These are phyloP conservation scores for Talaromyces funiculosus DNA, from an alignment of 2,329 filamentous ascomycete species.

Conservation along the genomic window DNA sequence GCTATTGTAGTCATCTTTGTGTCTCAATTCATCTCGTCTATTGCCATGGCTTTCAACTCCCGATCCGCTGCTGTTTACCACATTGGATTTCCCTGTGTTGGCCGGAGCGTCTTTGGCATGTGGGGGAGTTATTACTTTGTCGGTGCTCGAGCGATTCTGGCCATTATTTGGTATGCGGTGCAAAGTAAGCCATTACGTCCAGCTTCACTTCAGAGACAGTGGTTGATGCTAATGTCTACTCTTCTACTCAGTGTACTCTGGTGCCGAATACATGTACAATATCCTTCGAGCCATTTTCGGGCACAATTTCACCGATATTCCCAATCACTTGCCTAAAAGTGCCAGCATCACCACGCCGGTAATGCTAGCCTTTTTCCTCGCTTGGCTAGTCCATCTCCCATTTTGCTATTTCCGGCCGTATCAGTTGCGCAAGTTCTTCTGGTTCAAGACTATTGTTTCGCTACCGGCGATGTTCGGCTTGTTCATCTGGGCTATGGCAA, in stretches of 20 bases:
- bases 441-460: constrained; percentile 39
- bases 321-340: constrained; percentile 27
- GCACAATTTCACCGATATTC: constrained; percentile 26
- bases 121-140: constrained; percentile 42
- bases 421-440: constrained; percentile 43
- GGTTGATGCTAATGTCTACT: neutral
- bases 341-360: constrained; percentile 31
- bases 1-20: constrained; percentile 42
- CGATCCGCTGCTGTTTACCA: constrained; percentile 40
- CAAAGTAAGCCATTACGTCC: constrained; percentile 19
- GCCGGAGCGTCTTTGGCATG: constrained; percentile 39
- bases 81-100: constrained; percentile 38
- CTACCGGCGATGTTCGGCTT: constrained; percentile 34
- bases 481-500: constrained; percentile 38
- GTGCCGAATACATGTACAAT: constrained; percentile 19
- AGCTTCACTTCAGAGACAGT: neutral
- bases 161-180: constrained; percentile 37
- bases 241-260: constrained; percentile 16
- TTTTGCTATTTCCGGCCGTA: constrained; percentile 43
- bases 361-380: constrained; percentile 35
- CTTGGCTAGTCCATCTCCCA: constrained; percentile 38
- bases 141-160: constrained; percentile 35
- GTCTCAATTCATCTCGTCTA: constrained; percentile 37
- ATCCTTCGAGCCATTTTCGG: constrained; percentile 30
- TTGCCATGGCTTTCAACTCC: constrained; percentile 44